Percentiles rank a stretch among this genome's conserved stretches.
Conservation (phyloP, 1,284 basidiomycete species). For the Coniophora puteana region DNA sequence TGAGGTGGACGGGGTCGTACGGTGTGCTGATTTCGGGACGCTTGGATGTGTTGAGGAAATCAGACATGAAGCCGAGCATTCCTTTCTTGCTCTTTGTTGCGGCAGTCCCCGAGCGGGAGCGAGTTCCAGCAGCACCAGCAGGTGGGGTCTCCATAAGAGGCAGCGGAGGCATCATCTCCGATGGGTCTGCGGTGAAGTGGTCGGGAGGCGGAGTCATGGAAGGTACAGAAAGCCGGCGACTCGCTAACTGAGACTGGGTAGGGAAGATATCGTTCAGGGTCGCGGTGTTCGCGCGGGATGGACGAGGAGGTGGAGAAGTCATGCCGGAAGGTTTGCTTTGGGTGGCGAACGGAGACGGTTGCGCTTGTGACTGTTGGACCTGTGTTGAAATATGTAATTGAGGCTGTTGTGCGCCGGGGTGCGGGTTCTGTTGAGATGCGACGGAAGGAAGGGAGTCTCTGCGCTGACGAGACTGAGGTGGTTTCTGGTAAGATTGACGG, state of each 20-base stretch:
- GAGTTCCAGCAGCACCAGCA: conserved; percentile 28
- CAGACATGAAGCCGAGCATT: conserved; percentile 74
- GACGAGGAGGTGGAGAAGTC: conserved; percentile 64
- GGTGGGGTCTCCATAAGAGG: conserved; percentile 24
- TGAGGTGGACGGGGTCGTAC: conserved; percentile 99
- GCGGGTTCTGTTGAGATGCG: conserved; percentile 28
- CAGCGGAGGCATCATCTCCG: conserved; percentile 38
- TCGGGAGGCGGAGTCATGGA: conserved; percentile 29
- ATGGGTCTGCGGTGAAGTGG: conserved; percentile 46
- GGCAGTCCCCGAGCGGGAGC: conserved; percentile 64
- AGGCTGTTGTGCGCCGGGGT: conserved; percentile 20
- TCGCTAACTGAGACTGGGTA: conserved; percentile 26
- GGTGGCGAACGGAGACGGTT: conserved; percentile 4
- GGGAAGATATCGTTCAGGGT: conserved; percentile 69
- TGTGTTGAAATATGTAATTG: neutral
- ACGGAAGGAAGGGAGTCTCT: no score
- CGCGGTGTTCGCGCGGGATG: conserved; percentile 77
- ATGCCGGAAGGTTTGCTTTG: conserved; percentile 26
- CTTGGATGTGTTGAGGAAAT: conserved; percentile 78
- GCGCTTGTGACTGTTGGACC: neutral
- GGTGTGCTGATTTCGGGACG: conserved; percentile 95
- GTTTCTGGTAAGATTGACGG: conserved; percentile 47
- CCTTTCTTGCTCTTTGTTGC: conserved; percentile 67
- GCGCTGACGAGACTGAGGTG: no score
- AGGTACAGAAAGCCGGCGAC: conserved; percentile 54